phyloP scores from a whole-genome alignment of 768 basidiomycete genomes.

The Termitomyces sp. region DNA sequence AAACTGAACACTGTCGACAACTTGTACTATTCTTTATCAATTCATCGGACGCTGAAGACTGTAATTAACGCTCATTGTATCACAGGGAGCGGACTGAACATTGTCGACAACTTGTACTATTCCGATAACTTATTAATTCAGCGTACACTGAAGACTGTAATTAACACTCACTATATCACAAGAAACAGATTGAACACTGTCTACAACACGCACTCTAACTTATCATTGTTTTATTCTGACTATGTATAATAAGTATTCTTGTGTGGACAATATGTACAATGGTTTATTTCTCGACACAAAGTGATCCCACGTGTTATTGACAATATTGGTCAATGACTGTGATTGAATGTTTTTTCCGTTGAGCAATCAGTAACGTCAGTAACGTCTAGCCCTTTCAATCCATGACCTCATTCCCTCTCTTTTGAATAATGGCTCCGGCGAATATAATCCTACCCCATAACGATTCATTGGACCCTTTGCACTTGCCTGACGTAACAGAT shows the following conservation, averaged over 20 bases:
- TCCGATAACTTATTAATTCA: constrained; percentile 18
- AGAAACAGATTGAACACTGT: neutral
- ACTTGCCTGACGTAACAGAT: constrained; percentile 39
- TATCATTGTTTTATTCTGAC: constrained; percentile 5
- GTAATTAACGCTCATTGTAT: no score
- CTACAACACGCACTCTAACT: neutral
- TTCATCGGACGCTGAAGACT: no score
- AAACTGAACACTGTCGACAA: neutral
- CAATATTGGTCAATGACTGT: neutral
- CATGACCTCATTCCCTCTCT: constrained; percentile 7
- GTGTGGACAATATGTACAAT: neutral
- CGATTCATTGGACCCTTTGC: constrained; percentile 38
- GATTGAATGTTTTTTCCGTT: constrained; percentile 9
- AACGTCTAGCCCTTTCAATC: constrained; percentile 6
- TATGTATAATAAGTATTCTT: neutral
- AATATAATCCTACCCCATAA: constrained; percentile 8
- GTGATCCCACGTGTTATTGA: constrained; percentile 8
- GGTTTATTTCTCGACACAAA: neutral
- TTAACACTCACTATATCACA: constrained; percentile 8
- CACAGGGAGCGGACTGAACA: no score
- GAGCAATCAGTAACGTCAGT: constrained; percentile 6
- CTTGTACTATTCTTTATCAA: neutral
- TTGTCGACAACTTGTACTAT: no score
- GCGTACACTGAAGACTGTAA: constrained; percentile 31
- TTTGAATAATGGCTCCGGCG: constrained; percentile 16